phyloP scores from a whole-genome alignment of 2,329 filamentous ascomycete species.

The Phymatotrichopsis omnivora region DNA sequence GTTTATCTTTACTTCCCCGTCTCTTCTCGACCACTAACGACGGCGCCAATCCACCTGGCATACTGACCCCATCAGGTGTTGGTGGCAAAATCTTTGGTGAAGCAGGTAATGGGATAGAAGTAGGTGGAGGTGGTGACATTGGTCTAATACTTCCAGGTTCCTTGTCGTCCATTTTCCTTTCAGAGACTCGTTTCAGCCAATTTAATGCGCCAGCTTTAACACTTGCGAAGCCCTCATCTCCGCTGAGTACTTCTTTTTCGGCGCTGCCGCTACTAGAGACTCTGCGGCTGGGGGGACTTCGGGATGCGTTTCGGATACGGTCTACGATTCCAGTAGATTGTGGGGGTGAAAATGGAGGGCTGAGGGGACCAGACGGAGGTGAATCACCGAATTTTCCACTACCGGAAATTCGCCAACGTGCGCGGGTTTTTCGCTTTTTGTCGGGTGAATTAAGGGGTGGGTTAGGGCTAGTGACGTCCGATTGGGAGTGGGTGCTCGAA shows the following conservation, averaged over 20 bases:
- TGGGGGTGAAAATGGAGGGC: conserved; percentile 16
- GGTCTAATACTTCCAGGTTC: too few relatives aligned
- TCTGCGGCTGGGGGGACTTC: conserved; percentile 20
- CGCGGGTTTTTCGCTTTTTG: conserved; percentile 16
- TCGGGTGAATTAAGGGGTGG: conserved; percentile 23
- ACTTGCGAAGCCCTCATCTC: conserved; percentile 11
- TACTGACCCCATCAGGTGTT: too few relatives aligned
- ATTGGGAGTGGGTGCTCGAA: conserved; percentile 22
- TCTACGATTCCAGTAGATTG: conserved; percentile 22
- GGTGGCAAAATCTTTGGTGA: too few relatives aligned
- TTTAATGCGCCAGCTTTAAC: too few relatives aligned
- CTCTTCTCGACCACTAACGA: too few relatives aligned
- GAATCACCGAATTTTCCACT: conserved; percentile 17
- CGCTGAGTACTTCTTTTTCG: conserved; percentile 13
- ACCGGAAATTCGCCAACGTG: conserved; percentile 22
- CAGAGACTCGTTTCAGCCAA: too few relatives aligned
- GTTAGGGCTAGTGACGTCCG: conserved; percentile 23
- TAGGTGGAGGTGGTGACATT: too few relatives aligned
- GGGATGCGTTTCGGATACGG: conserved; percentile 21
- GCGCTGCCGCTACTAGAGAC: conserved; percentile 16
- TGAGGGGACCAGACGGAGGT: too few relatives aligned
- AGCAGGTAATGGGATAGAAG: too few relatives aligned
- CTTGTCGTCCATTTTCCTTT: too few relatives aligned
- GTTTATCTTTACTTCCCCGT: too few relatives aligned
- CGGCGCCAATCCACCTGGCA: too few relatives aligned